Evolutionary conservation across 2,329 filamentous ascomycete species (phyloP), one percentile per base, ranked within the genome.

Genomic region (Pseudogymnoascus sp.): DNA sequence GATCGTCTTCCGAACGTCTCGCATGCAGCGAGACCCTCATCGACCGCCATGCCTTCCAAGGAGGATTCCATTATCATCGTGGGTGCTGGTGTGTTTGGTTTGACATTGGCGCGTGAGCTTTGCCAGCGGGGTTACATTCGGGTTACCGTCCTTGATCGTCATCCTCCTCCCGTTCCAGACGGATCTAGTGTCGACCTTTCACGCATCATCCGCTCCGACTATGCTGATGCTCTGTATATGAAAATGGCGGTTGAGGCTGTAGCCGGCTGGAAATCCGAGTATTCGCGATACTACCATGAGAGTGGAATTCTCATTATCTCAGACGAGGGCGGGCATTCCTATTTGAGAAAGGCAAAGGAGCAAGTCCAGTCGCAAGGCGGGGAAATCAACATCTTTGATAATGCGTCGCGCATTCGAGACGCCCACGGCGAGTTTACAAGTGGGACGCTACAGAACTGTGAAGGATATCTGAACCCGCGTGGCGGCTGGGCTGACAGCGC

Each of bases 141-240:
- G 62, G 85, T 89, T 73, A 86, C 83, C 14, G 69, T 88, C 61
- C 75, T 89, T 64, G 83, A 88, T 73, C 78, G 83, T 63, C 80
- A 79, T 4, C 74, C 78, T 3, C 86, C 87, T 70, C 85, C 85
- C 1, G 79, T 83, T 5, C 76, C 79, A 47, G 84, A 88, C 69
- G 80, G 80, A 64, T 81, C 84, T 61, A 85, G 82, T 67, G 80
- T 87, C 70, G 86, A 88, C 75, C 80, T 79, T 3, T 87, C 84
- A 12, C 82, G 86, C 68, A 86, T 88, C 85, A 80, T 88, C 67
- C 81, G 86, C 64, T 77, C 84, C 61, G 93, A 97, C 79, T 97
- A 97, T 72, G 87, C 90, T 4, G 86, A 93, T 71, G 78, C 84
- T 10, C 29, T 31, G 31, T 62, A 62, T 36, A 31, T 45, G 23